Percentiles rank a stretch among this genome's conserved stretches.
phyloP scores from a whole-genome alignment of 2,329 filamentous ascomycete species.

The Sclerotinia trifoliorum region DNA sequence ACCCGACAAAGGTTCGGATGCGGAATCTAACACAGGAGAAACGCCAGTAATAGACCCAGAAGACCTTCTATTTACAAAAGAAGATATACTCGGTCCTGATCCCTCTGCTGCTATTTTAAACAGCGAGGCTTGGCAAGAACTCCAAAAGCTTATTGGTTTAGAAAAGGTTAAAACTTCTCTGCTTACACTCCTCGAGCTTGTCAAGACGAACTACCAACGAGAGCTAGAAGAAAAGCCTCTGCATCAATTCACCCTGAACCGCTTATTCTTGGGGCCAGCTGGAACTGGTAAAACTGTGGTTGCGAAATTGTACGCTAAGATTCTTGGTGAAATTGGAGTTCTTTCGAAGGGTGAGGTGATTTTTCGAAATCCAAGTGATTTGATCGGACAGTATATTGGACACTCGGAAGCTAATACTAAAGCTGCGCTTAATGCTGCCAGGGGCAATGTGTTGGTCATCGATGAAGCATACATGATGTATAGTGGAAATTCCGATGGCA shows the following conservation, averaged over 20 bases:
- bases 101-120: slow-evolving; percentile 51
- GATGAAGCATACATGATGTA: slow-evolving; percentile 58
- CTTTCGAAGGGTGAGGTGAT: slow-evolving; percentile 50
- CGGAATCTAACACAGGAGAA: not conserved
- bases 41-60: not conserved
- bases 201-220: slow-evolving; percentile 55
- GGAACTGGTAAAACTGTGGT: slow-evolving; percentile 76
- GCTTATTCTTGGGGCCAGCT: slow-evolving; percentile 68
- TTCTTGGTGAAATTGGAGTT: slow-evolving; percentile 60
- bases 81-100: slow-evolving; percentile 69
- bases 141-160: slow-evolving; percentile 60
- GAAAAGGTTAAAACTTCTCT: slow-evolving; percentile 53
- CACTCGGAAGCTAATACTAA: slow-evolving; percentile 69
- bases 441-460: slow-evolving; percentile 53
- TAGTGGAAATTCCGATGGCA: slow-evolving; percentile 28
- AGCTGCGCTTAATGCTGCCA: slow-evolving; percentile 61
- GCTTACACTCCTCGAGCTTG: slow-evolving; percentile 54
- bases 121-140: slow-evolving; percentile 55
- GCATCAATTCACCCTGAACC: slow-evolving; percentile 62
- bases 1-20: not conserved
- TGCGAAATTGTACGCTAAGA: slow-evolving; percentile 67
- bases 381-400: slow-evolving; percentile 54
- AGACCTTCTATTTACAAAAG: slow-evolving; percentile 51
- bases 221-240: slow-evolving; percentile 62
- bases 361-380: slow-evolving; percentile 42